Evolutionary conservation across 2,329 filamentous ascomycete genomes (phyloP), one percentile per base, ranked within the genome.

Genomic region (Fusarium sp.): DNA sequence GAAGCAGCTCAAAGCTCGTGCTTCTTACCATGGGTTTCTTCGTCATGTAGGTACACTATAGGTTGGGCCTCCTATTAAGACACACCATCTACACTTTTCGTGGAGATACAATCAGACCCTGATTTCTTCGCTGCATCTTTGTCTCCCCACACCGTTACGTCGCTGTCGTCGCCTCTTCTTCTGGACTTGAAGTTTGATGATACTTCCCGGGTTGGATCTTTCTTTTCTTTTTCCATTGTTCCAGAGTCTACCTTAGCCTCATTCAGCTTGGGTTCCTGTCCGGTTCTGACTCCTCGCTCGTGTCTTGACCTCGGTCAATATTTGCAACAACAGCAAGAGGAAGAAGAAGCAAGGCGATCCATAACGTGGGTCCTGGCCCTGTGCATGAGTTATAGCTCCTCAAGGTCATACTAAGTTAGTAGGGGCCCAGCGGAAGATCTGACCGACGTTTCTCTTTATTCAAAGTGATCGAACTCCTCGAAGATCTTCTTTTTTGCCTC

Each of bases 291-390:
- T 71, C 57, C 56, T 68, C 47, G 56, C 56, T 68, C 45, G 58
- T 59, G 61, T 71, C 68, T 74, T 49, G 56, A 66, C 56, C 70
- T 59, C 49, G 50, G 53, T 58, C 60, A 70, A 61, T 50, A 57
- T 53, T 20, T 56, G 50, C 51, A 53, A 62, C 43, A 43, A 43
- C 24, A 48, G 41, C 24, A 46, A 51, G 22, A 63, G 32, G 14
- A 56, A 53, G 19, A 57, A 63, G 49, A 72, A 70, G 56, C 60
- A 56, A 74, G 71, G 72, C 71, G 71, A 68, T 74, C 74, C 73
- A 73, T 70, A 68, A 72, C 72, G 73, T 70, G 73, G 72, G 73
- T 75, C 68, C 72, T 54, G 59, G 65, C 71, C 66, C 68, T 75
- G 67, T 66, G 50, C 71, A 72, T 69, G 51, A 58, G 45, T 58